phyloP scores from a whole-genome alignment of 495 filamentous ascomycete genomes.

The Trichocladium antarcticum region DNA sequence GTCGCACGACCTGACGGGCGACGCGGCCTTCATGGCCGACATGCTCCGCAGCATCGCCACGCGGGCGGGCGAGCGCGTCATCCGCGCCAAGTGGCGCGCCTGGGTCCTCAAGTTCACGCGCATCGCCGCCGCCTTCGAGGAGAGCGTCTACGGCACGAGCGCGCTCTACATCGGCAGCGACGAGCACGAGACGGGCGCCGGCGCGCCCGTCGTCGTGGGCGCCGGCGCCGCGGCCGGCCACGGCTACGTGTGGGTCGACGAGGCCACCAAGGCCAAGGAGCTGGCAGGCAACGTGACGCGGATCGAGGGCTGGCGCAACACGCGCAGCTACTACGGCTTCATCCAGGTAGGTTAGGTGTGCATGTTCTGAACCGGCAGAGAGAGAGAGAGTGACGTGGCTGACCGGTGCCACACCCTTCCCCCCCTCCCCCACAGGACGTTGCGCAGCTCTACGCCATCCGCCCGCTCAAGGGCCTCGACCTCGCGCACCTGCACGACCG shows the following conservation, averaged over 20 bases:
- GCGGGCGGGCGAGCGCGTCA: slow-evolving; percentile 78
- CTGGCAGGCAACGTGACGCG: slow-evolving; percentile 78
- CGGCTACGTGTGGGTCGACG: slow-evolving; percentile 90
- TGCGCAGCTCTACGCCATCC: slow-evolving; percentile 49
- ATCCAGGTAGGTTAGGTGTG: too few species aligned
- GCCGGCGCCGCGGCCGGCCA: too few species aligned
- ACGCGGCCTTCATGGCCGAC: slow-evolving; percentile 78
- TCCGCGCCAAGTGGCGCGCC: slow-evolving; percentile 79
- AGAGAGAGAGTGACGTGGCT: too few species aligned
- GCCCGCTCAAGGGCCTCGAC: slow-evolving; percentile 74
- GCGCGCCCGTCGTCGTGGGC: too few species aligned
- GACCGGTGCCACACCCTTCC: background rate
- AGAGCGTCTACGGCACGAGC: slow-evolving; percentile 81
- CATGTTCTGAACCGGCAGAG: too few species aligned
- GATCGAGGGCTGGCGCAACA: slow-evolving; percentile 93
- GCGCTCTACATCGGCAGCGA: slow-evolving; percentile 81
- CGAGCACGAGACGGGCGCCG: too few species aligned
- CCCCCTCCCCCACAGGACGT: slow-evolving; percentile 41
- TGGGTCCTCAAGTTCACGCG: slow-evolving; percentile 87
- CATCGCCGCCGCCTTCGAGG: slow-evolving; percentile 87
- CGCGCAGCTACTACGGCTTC: slow-evolving; percentile 87
- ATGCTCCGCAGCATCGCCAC: slow-evolving; percentile 71
- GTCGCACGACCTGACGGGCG: slow-evolving; percentile 64
- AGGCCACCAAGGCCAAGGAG: slow-evolving; percentile 66
- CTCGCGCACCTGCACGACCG: slow-evolving; percentile 87